phyloP scores from a whole-genome alignment of 2,329 filamentous ascomycete genomes.

The Sphaerulina populicola region DNA sequence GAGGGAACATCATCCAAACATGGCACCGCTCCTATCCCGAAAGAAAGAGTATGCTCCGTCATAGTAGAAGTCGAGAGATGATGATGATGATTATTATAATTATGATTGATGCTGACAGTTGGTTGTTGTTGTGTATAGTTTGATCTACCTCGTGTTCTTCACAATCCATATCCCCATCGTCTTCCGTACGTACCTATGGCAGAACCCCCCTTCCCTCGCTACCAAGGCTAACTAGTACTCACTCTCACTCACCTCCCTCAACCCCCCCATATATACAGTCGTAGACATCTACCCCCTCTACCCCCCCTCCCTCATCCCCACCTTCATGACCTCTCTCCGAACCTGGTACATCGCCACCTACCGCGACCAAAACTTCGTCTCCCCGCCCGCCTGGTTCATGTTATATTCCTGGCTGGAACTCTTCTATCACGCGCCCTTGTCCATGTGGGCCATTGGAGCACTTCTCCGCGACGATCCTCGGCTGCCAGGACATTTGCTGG shows the following conservation, averaged over 20 bases:
- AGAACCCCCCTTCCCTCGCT: too few species aligned
- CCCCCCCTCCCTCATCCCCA: slow-evolving; percentile 44
- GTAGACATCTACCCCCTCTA: slow-evolving; percentile 56
- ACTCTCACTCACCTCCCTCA: neutral
- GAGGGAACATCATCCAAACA: neutral
- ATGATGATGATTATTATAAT: too few species aligned
- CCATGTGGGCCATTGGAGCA: slow-evolving; percentile 52
- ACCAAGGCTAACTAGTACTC: too few species aligned
- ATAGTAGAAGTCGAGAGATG: too few species aligned
- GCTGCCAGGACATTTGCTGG: slow-evolving; percentile 51
- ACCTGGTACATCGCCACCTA: slow-evolving; percentile 54
- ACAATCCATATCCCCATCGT: slow-evolving; percentile 53
- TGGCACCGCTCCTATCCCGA: slow-evolving; percentile 27
- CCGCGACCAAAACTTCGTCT: slow-evolving; percentile 55
- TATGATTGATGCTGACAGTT: too few species aligned
- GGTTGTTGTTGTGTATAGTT: neutral
- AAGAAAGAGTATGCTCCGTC: slow-evolving; percentile 33
- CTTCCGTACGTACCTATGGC: slow-evolving; percentile 42
- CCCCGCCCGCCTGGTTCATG: slow-evolving; percentile 52
- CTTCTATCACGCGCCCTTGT: slow-evolving; percentile 53
- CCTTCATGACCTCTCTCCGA: slow-evolving; percentile 45
- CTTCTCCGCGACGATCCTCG: slow-evolving; percentile 49
- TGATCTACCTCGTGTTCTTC: slow-evolving; percentile 53
- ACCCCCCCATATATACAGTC: slow-evolving; percentile 35
- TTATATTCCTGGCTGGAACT: slow-evolving; percentile 50